A percentile compares a stretch with the other conserved stretches of the same genome.
phyloP scores from a whole-genome alignment of 495 filamentous ascomycete genomes.

The Penicillium flavigenum region DNA sequence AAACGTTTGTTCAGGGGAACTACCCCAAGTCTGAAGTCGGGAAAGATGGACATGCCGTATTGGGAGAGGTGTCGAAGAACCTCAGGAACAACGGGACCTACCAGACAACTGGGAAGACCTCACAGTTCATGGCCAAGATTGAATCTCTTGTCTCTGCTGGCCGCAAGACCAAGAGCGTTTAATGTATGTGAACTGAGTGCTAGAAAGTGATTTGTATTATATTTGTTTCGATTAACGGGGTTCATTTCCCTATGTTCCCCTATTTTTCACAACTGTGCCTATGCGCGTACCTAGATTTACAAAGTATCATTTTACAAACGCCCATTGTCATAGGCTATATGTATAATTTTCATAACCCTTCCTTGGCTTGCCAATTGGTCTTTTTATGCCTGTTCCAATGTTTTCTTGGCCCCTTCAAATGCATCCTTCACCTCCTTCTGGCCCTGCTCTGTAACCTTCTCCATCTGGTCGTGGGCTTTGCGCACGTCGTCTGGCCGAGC shows the following conservation, averaged over 20 bases:
- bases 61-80: constrained; percentile 40
- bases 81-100: constrained; percentile 49
- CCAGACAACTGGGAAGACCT: constrained; percentile 39
- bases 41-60: constrained; percentile 28
- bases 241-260: constrained; percentile 13
- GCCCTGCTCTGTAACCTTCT: constrained; percentile 71
- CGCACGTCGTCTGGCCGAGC: constrained; percentile 65
- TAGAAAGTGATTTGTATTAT: constrained; percentile 31
- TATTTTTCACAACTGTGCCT: constrained; percentile 14
- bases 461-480: constrained; percentile 66
- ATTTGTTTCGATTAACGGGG: constrained; percentile 14
- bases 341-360: background rate
- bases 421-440: constrained; percentile 64
- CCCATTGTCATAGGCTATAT: background rate
- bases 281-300: constrained; percentile 26
- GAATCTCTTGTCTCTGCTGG: constrained; percentile 39
- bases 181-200: constrained; percentile 3
- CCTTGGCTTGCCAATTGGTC: background rate
- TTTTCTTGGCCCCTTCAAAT: constrained; percentile 65
- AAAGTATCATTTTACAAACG: constrained; percentile 21
- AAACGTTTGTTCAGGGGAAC: constrained; percentile 64
- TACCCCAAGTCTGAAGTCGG: constrained; percentile 30
- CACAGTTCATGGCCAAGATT: constrained; percentile 44
- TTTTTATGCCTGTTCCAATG: constrained; percentile 46
- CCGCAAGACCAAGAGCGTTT: constrained; percentile 35